These are phyloP conservation scores for Dalbergia cochinchinensis DNA, from an alignment of 306 rosid genomes.

Conservation along the genomic window DNA sequence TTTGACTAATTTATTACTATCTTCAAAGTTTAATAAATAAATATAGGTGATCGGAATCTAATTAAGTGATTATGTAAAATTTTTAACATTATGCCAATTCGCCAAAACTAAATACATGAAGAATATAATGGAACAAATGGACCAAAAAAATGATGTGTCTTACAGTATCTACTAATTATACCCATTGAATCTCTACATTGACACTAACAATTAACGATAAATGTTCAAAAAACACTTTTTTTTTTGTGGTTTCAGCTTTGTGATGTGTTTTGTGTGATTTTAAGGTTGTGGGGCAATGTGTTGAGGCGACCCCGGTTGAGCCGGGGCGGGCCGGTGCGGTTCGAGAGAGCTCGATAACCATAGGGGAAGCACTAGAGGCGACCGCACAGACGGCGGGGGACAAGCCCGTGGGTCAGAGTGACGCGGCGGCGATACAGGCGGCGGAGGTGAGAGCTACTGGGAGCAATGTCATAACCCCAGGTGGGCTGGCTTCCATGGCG, in stretches of 20 bases:
- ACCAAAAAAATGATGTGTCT: too few relatives aligned
- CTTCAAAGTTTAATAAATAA: too few relatives aligned
- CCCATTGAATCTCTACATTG: too few relatives aligned
- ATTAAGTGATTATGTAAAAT: too few relatives aligned
- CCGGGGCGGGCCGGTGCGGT: neutral
- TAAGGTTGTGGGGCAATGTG: constrained; percentile 70
- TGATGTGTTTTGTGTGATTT: neutral
- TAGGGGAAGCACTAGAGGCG: constrained; percentile 89
- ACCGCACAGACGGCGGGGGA: constrained; percentile 56
- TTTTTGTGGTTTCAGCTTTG: neutral
- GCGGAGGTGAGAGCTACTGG: constrained; percentile 79
- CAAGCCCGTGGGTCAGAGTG: constrained; percentile 67
- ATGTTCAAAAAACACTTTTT: neutral
- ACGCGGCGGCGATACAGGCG: constrained; percentile 75
- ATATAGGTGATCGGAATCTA: too few relatives aligned
- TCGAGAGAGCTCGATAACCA: constrained; percentile 53
- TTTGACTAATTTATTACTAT: too few relatives aligned
- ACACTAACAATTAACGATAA: too few relatives aligned
- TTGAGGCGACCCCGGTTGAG: constrained; percentile 50
- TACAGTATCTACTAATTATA: too few relatives aligned
- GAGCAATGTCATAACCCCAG: constrained; percentile 51
- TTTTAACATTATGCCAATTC: too few relatives aligned
- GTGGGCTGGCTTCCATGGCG: constrained; percentile 68
- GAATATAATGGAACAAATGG: too few relatives aligned
- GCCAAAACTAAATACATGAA: too few relatives aligned